Evolutionary conservation across 2,329 filamentous ascomycete genomes (phyloP).

Genomic region (Metarhizium humberi): DNA sequence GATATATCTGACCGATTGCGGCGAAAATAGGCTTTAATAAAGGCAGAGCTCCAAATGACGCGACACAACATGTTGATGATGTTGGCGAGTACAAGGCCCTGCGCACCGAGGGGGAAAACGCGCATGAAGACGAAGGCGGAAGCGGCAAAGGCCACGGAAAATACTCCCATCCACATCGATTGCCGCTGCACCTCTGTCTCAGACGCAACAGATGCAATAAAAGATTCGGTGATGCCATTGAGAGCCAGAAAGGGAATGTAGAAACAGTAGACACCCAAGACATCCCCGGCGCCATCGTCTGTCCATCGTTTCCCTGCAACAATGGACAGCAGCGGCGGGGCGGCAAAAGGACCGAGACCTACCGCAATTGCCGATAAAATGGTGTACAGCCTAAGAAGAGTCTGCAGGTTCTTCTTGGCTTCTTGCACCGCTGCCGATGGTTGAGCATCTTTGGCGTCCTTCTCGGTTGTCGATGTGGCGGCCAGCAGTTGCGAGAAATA

Average conservation of each 20-base stretch:
- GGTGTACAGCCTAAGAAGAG: conserved; percentile 63
- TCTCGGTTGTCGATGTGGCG: conserved; percentile 12
- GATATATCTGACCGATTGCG: conserved; percentile 27
- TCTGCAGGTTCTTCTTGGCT: conserved; percentile 44
- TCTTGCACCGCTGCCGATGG: conserved; percentile 23
- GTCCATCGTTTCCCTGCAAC: conserved; percentile 74
- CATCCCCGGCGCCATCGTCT: conserved; percentile 58
- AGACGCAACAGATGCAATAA: conserved; percentile 79
- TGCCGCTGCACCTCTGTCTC: conserved; percentile 67
- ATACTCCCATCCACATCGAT: conserved; percentile 73
- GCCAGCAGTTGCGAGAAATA: conserved; percentile 76
- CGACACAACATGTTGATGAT: conserved; percentile 81
- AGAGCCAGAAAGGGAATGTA: conserved; percentile 88
- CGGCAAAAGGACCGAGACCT: conserved; percentile 64
- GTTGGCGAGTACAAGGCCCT: conserved; percentile 79
- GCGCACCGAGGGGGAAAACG: conserved; percentile 61
- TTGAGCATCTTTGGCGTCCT: conserved; percentile 1
- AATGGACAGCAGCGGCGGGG: conserved; percentile 62
- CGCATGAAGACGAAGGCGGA: conserved; percentile 68
- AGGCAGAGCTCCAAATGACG: conserved; percentile 69
- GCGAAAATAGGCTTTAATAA: conserved; percentile 58
- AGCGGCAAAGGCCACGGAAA: conserved; percentile 66
- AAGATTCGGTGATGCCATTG: conserved; percentile 87
- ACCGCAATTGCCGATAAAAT: conserved; percentile 62
- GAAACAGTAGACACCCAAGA: conserved; percentile 76